phyloP scores from a whole-genome alignment of 306 rosid genomes.

The Quercus mongolica region DNA sequence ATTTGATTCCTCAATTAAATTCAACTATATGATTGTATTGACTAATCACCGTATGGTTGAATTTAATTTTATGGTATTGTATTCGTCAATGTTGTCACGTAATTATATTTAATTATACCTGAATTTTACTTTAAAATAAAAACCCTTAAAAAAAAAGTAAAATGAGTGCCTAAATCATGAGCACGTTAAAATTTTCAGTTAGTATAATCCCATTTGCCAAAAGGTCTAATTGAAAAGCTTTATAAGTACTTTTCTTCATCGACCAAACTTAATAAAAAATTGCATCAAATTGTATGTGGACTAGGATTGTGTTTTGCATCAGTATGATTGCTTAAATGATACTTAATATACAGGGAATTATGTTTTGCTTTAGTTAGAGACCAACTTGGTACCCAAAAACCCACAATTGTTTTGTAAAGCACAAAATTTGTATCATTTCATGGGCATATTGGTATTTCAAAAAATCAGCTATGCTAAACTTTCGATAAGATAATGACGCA shows the following conservation, averaged over 20 bases:
- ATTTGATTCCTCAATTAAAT: no score
- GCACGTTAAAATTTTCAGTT: background rate
- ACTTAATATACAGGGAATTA: background rate
- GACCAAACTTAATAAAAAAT: background rate
- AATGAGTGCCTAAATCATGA: background rate
- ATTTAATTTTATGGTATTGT: no score
- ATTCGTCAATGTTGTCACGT: no score
- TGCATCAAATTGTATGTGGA: background rate
- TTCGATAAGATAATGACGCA: constrained; percentile 29
- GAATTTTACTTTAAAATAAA: no score
- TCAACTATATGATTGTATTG: no score
- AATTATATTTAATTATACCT: no score
- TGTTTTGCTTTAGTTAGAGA: constrained; percentile 11
- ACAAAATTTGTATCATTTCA: background rate
- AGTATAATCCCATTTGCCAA: constrained; percentile 2
- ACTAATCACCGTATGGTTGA: no score
- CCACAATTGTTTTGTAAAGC: background rate
- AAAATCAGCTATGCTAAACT: background rate
- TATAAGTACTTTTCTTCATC: background rate
- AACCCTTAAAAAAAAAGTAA: background rate
- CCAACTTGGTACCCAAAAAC: background rate
- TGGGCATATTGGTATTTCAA: constrained; percentile 1
- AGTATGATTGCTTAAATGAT: constrained; percentile 21
- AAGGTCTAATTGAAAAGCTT: background rate
- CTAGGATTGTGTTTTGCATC: constrained; percentile 6